Evolutionary conservation across 306 rosid genomes (phyloP), one percentile per base, ranked within the genome.

Genomic region (Argentina anserina): DNA sequence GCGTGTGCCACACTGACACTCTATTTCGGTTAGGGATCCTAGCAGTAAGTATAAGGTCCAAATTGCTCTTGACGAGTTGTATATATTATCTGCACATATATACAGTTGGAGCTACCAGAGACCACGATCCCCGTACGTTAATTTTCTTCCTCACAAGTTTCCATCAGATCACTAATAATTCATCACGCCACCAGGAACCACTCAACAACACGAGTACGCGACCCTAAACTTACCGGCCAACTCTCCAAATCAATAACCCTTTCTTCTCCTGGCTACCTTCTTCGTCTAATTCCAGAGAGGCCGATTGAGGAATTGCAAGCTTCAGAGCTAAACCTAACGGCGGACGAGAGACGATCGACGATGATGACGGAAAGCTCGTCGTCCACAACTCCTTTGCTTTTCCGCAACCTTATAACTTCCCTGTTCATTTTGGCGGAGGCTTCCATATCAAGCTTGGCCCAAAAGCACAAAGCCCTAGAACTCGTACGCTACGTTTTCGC

Each of bases 391-490:
- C 87, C 89, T n/a, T 75, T 75, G 29, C 75, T 90, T 25, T 76
- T 87, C 25, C 83, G 87, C 20, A 85, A 77, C 60, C 49, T 89
- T 2, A 1, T 80, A 0, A 39, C 86, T 3, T 80, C 93, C 52
- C 3, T 86, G 3, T 67, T 88, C 60, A 28, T 67, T 73, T 78
- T 31, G 73, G 69, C 83, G 60, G 87, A 84, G 9, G 79, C 79
- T 5, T 85, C 82, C 9, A 39, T 89, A 10, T 0, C 80, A 11
- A 68, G n/a, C 29, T 72, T 82, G 13, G 26, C 87, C 25, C 23
- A 79, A 28, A 80, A 81, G 12, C 67, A 76, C 85, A 85, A 76
- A 69, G 50, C 84, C 62, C 76, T 92, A 66, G 68, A 86, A 61
- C 56, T 83, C 53, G 17, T 90, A 20, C 97, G 91, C 74, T 78